Evolutionary conservation across 1,139 yeast genomes (phyloP), one percentile per base, ranked within the genome.

Genomic region (Suhomyces maxii): DNA sequence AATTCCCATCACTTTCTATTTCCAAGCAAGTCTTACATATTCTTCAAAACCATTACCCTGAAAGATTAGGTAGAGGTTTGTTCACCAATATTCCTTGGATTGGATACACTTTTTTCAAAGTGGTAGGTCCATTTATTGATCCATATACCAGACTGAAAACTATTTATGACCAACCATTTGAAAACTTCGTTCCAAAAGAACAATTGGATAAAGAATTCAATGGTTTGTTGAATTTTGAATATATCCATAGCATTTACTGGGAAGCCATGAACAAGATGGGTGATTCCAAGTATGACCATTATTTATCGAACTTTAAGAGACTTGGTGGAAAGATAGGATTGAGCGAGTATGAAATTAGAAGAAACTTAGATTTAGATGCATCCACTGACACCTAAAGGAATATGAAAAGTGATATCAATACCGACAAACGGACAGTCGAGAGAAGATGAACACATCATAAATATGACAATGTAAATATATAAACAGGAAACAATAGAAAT

Each of bases 11-110:
- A 9, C 62, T 72, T 40, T 68, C 74, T 32, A 72, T 71, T 18
- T 68, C 63, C 18, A 83, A 88, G 51, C 93, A 89, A 63, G 96
- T 90, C 31, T 71, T 91, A 50, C 86, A 84, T 61, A 89, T 90
- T 57, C 73, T 91, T 56, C 97, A 93, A 69, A 89, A 93, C 32
- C 98, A 93, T 64, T 93, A 93, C 31, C 77, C 79, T 8, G 73
- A 76, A 52, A 63, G 80, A 53, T 66, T 76, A 50, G 80, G 80
- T 34, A 66, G 71, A 40, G 80, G 79, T 1, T 63, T 75, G 34
- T 70, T 76, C 49, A 72, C 77, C 34, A 76, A 76, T 53, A 73
- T 75, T 38, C 79, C 79, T 2, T 73, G 76, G 70, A 65, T 74
- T 34, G 80, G 79, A 2, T 72, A 75, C 67, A 71, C 78, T 0